Evolutionary conservation across 2,329 filamentous ascomycete species (phyloP).

Genomic region (Cercospora beticola): DNA sequence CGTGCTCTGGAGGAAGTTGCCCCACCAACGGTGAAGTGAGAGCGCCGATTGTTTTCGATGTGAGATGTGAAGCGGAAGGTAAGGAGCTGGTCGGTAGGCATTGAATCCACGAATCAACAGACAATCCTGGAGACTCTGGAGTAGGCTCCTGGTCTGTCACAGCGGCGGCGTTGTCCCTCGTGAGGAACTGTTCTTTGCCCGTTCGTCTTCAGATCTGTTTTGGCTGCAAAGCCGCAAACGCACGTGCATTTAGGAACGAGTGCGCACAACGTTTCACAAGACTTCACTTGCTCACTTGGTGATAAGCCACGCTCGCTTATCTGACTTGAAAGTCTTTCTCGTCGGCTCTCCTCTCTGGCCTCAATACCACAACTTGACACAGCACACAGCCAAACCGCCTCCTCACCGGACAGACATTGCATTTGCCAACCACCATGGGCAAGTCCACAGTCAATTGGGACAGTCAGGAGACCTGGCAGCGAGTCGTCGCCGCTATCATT

Average conservation of each 20-base stretch:
- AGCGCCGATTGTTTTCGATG: background rate
- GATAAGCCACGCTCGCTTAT: background rate
- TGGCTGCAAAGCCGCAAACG: background rate
- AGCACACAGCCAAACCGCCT: background rate
- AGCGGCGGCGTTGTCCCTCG: background rate
- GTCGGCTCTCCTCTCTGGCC: background rate
- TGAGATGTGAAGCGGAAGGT: background rate
- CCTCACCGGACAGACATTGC: background rate
- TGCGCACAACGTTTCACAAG: background rate
- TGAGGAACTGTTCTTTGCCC: background rate
- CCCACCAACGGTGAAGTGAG: background rate
- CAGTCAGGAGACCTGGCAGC: slow-evolving; percentile 39
- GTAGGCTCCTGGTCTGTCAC: background rate
- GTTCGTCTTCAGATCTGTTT: background rate
- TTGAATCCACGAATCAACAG: background rate
- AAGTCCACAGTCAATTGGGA: slow-evolving; percentile 39
- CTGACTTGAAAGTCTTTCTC: background rate
- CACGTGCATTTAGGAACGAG: background rate
- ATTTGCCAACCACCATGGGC: background rate
- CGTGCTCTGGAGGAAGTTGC: background rate
- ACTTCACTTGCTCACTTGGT: background rate
- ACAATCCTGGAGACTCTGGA: background rate
- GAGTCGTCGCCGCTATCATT: slow-evolving; percentile 44
- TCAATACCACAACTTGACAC: background rate
- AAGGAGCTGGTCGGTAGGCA: background rate